Evolutionary conservation across 2,329 filamentous ascomycete species (phyloP), one percentile per base, ranked within the genome.

Genomic region (Epichloe bromicola): DNA sequence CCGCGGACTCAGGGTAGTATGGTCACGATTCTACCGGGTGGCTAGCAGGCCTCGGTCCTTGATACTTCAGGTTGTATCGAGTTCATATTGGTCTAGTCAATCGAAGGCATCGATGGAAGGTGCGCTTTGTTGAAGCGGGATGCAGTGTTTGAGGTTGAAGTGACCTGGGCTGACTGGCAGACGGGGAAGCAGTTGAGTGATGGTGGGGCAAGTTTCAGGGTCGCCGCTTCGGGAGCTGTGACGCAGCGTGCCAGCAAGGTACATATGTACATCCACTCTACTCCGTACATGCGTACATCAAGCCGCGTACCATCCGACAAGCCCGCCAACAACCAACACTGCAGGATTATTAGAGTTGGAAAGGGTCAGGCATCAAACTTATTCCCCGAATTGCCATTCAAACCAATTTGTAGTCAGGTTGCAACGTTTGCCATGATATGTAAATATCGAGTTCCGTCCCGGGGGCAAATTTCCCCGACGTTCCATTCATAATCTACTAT

Each of bases 131-230:
- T 10, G 15, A 42, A 42, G 39, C 2, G 12, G 8, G 17, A 48
- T 30, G 50, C 17, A 19, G 26, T 41, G 8, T 39, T 10, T 7
- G n/a, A 15, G 26, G 23, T 30, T 26, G 3, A 23, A 26, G 48
- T 43, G 48, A 49, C 39, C 39, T 46, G 43, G 49, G 49, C 37
- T 26, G 42, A 30, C 30, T 11, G 10, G 30, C 7, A 30, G 30
- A 30, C 30, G 30, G 30, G 34, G 15, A 40, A 17, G 36, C 19
- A 26, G 11, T 37, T 17, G 15, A 10, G 34, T 36, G 23, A 30
- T 41, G 42, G 42, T 46, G 49, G 43, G 34, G 42, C 42, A 44
- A 23, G 49, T 40, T 46, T 39, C 34, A 46, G 36, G 49, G 47
- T 36, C 47, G 26, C 17, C 30, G 47, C 38, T 12, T 48, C 46